Percentiles rank a stretch among this genome's conserved stretches.
These are phyloP conservation scores for Gillenia trifoliata DNA, from an alignment of 306 rosid species.

Conservation along the genomic window DNA sequence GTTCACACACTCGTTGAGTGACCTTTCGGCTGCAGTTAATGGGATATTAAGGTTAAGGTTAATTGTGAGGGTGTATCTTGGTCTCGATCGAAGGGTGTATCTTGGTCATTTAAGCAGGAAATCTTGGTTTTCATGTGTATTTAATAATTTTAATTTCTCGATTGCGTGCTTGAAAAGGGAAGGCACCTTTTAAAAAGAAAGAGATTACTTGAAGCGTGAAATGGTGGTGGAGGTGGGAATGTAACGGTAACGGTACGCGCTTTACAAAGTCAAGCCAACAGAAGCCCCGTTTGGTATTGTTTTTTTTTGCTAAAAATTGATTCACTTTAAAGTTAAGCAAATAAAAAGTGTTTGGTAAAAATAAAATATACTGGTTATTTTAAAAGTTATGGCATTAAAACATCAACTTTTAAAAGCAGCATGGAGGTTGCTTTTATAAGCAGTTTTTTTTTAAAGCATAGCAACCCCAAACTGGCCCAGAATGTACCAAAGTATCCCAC, in stretches of 20 bases:
- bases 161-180: slow-evolving; percentile 18
- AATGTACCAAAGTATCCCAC: too few relatives aligned
- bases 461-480: too few relatives aligned
- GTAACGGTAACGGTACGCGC: background rate
- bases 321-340: too few relatives aligned
- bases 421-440: too few relatives aligned
- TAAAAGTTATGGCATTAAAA: too few relatives aligned
- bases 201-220: background rate
- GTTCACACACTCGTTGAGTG: background rate
- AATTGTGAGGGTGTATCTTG: background rate
- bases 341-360: too few relatives aligned
- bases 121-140: background rate
- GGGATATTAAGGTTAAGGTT: background rate
- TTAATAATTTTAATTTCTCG: background rate
- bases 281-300: too few relatives aligned
- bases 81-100: too few relatives aligned
- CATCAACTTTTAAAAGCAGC: too few relatives aligned
- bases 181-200: background rate
- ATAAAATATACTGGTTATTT: too few relatives aligned
- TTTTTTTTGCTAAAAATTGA: too few relatives aligned
- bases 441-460: too few relatives aligned
- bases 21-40: background rate
- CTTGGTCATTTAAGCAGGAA: slow-evolving; percentile 9
- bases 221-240: background rate
- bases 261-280: background rate